These are phyloP conservation scores for Cynara cardunculus DNA, from an alignment of 129 eudicot species.

Conservation along the genomic window DNA sequence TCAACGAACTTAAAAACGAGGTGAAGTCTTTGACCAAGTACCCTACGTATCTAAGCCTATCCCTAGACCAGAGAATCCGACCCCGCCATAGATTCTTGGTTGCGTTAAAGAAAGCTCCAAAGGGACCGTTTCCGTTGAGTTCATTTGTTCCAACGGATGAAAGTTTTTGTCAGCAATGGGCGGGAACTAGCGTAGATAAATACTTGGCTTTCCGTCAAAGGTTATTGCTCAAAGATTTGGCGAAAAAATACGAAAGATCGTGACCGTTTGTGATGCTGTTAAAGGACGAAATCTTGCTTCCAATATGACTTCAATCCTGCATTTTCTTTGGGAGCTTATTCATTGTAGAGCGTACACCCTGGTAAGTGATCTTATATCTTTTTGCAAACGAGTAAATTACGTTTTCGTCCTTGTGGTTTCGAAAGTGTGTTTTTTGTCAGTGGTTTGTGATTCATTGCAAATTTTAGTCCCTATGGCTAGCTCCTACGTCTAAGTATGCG, in stretches of 20 bases:
- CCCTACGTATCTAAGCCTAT: constrained; percentile 89
- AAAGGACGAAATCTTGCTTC: neutral
- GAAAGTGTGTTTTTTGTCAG: neutral
- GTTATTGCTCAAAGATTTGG: constrained; percentile 68
- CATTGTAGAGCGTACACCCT: neutral
- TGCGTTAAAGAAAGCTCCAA: constrained; percentile 79
- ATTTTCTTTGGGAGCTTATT: constrained; percentile 27
- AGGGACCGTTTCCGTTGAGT: constrained; percentile 91
- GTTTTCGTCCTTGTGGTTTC: neutral
- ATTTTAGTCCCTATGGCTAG: neutral
- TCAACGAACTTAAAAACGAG: constrained; percentile 84
- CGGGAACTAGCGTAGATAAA: constrained; percentile 78
- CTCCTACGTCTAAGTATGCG: neutral
- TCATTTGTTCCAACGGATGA: constrained; percentile 90
- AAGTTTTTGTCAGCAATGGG: constrained; percentile 94
- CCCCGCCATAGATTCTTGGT: constrained; percentile 93
- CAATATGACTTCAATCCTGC: neutral
- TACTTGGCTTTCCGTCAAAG: constrained; percentile 85
- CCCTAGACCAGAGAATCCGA: constrained; percentile 88
- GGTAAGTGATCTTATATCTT: constrained; percentile 22
- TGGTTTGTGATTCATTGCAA: neutral
- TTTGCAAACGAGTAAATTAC: neutral
- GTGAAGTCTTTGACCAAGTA: constrained; percentile 86
- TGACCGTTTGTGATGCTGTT: constrained; percentile 5
- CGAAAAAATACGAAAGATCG: constrained; percentile 67